A percentile compares a stretch with the other conserved stretches of the same genome.
Conservation (phyloP, 73 alveolate genomes). For the Blepharisma stoltei region DNA sequence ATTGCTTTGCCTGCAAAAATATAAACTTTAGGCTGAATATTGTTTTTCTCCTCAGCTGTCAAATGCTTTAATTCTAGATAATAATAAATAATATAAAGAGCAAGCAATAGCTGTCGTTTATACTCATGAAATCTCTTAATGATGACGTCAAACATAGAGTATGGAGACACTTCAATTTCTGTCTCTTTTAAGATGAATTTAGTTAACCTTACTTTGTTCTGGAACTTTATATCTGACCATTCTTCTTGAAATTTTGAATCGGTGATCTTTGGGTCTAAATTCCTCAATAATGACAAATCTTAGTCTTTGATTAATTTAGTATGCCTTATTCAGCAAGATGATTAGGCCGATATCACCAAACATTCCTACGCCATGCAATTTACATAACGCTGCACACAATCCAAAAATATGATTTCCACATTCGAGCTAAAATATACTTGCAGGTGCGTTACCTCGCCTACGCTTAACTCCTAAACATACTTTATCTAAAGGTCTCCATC, state of each 20-base stretch:
- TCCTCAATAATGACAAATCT: no score
- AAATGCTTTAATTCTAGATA: conserved; percentile 44
- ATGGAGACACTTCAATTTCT: conserved; percentile 46
- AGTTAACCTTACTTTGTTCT: conserved; percentile 53
- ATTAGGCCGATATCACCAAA: no score
- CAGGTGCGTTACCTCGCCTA: no score
- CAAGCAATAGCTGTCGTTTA: conserved; percentile 80
- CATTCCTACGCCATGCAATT: no score
- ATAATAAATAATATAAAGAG: conserved; percentile 74
- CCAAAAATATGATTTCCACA: no score
- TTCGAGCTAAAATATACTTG: no score
- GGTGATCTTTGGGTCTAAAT: conserved; percentile 20
- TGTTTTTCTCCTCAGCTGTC: conserved; percentile 59
- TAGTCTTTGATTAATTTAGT: no score
- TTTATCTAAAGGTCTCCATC: no score
- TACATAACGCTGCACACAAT: no score
- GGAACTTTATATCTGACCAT: conserved; percentile 56
- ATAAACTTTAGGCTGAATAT: conserved; percentile 77
- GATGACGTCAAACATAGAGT: conserved; percentile 63
- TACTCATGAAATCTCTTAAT: conserved; percentile 89
- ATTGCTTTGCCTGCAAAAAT: conserved; percentile 96
- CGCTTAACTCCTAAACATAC: no score
- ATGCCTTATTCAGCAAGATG: no score
- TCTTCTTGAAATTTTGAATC: conserved; percentile 55
- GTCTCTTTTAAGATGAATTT: conserved; percentile 59